Conservation (phyloP, 106 monocot species). For the Apostasia shenzhenica region DNA sequence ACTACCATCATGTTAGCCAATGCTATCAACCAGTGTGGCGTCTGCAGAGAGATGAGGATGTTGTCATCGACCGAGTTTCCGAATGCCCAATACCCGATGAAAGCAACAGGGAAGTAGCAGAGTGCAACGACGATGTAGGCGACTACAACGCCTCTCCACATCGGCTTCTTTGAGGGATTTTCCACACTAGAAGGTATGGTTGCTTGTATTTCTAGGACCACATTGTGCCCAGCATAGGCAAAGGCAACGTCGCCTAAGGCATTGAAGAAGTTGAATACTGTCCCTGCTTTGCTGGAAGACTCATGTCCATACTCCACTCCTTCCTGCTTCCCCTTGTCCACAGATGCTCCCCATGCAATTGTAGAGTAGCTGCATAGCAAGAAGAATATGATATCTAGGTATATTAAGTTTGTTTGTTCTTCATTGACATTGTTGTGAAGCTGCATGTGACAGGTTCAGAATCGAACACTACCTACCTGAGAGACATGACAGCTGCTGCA, state of each 20-base stretch:
- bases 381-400: no score
- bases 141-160: slow-evolving; percentile 45
- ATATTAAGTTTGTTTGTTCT: no score
- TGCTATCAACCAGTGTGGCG: slow-evolving; percentile 41
- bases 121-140: slow-evolving; percentile 35
- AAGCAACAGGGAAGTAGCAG: slow-evolving; percentile 55
- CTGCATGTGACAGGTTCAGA: no score
- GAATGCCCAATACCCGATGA: slow-evolving; percentile 49
- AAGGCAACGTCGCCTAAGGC: slow-evolving; percentile 51
- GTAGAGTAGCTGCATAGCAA: slow-evolving; percentile 42
- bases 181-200: slow-evolving; percentile 47
- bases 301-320: slow-evolving; percentile 41
- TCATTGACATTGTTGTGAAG: no score
- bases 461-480: slow-evolving; percentile 10
- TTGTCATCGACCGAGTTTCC: slow-evolving; percentile 43
- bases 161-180: slow-evolving; percentile 45
- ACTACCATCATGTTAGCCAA: slow-evolving; percentile 53
- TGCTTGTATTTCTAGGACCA: slow-evolving; percentile 56
- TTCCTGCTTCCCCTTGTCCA: slow-evolving; percentile 26
- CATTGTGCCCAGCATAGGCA: slow-evolving; percentile 55
- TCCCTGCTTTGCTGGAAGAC: slow-evolving; percentile 16
- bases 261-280: slow-evolving; percentile 27
- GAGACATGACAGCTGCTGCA: slow-evolving; percentile 51
- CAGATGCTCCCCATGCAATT: slow-evolving; percentile 53
- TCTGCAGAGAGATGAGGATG: slow-evolving; percentile 35